Base-by-base conservation (phyloP, 2,329 filamentous ascomycete species). In the Ophiostoma sp. region DNA sequence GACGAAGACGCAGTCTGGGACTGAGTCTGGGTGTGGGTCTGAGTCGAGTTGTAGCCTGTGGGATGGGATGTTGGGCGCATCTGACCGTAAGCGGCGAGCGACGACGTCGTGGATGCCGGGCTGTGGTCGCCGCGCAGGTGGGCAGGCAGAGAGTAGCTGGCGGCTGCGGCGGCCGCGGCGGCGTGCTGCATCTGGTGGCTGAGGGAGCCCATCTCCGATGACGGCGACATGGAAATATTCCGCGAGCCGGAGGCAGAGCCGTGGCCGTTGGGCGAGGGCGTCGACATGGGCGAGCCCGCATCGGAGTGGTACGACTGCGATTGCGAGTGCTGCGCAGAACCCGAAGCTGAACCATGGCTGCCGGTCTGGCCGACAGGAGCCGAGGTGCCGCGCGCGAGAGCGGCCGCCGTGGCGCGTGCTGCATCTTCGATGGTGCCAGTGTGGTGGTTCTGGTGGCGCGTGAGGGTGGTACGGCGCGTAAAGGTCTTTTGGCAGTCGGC, bases 401-500 rank as follows among this genome's bases (percentile, higher is more conserved):
- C 94, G 60, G 93, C 93, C 44, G 92, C 93, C 0, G 93, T 97
- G 4, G 93, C 92, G 3, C 89, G 92, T 1, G 93, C 93, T 10
- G 94, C 93, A 79, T 98, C 94, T 79, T 97, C 94, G 20, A 97
- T 91, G 0, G 94, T 97, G 60, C 94, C 95, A 27, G 91, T 96
- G 79, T 98, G 95, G 76, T 96, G 92, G 75, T 96, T 97, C 80
- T 97, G 93, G 78, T 99, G 95, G 68, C 95, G 89, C 1, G 94
- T 99, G 72, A 99, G 83, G 2, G 95, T 98, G 0, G 95, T 98
- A 74, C 94, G 90, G 71, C 95, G 90, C 11, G 95, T 99, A 77
- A 99, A 99, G 0, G 94, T 98, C 85, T 98, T 98, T 78, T 98
- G 94, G 80, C 95, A 99, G 79, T 97, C 94, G 72, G 93, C 94